These are phyloP conservation scores for Kwoniella mangroviensis DNA, from an alignment of 768 basidiomycete genomes.

Conservation along the genomic window DNA sequence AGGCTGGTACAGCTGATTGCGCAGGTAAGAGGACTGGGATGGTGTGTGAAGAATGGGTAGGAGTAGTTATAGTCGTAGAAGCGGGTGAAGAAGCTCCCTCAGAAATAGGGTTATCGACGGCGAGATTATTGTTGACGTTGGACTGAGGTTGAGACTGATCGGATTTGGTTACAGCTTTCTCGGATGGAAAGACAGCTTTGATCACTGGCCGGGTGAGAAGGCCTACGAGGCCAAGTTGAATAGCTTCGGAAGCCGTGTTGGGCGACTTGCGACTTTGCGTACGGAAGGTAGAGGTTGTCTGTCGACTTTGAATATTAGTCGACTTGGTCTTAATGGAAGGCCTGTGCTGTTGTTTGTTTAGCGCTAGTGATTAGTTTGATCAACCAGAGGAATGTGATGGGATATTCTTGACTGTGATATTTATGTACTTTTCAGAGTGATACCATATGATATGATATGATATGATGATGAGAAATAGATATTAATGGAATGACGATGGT, in stretches of 20 bases:
- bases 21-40: slow-evolving; percentile 17
- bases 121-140: background rate
- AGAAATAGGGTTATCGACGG: slow-evolving; percentile 6
- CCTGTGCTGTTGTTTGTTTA: background rate
- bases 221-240: slow-evolving; percentile 56
- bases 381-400: too few relatives aligned
- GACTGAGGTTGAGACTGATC: background rate
- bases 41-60: slow-evolving; percentile 37
- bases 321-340: background rate
- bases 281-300: background rate
- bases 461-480: too few relatives aligned
- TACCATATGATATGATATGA: too few relatives aligned
- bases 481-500: too few relatives aligned
- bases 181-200: slow-evolving; percentile 50
- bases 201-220: slow-evolving; percentile 54
- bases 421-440: too few relatives aligned
- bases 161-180: slow-evolving; percentile 17
- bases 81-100: background rate
- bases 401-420: too few relatives aligned
- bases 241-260: slow-evolving; percentile 51
- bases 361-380: too few relatives aligned
- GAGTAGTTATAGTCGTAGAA: slow-evolving; percentile 28
- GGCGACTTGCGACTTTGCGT: slow-evolving; percentile 16
- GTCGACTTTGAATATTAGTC: background rate
- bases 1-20: slow-evolving; percentile 8